These are phyloP conservation scores for Auxenochlorella pyrenoidosa DNA, from an alignment of 139 green algal genomes.

Conservation along the genomic window DNA sequence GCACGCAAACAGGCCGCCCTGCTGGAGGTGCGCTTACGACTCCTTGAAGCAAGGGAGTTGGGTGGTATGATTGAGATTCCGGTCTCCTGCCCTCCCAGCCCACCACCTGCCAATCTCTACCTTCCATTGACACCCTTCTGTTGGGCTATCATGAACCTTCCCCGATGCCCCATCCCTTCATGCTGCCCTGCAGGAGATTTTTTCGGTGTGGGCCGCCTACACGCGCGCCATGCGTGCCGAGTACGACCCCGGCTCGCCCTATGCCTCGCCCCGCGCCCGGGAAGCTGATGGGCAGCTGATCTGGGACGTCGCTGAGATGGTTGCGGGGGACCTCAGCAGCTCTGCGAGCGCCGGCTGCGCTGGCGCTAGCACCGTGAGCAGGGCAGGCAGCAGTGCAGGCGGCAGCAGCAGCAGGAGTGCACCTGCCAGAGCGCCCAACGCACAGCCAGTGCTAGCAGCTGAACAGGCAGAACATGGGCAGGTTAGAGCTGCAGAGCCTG, in stretches of 20 bases:
- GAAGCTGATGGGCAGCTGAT: neutral
- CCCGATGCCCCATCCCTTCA: neutral
- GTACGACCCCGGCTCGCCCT: neutral
- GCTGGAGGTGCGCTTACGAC: neutral
- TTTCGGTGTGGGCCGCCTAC: neutral
- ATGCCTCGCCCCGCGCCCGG: neutral
- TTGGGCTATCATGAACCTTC: neutral
- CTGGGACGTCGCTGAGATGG: neutral
- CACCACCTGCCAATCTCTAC: neutral
- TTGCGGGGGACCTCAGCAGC: neutral
- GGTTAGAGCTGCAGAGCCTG: neutral
- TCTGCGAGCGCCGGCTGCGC: neutral
- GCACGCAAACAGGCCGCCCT: neutral
- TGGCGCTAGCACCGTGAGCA: no score
- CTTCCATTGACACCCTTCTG: no score
- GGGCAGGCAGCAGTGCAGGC: neutral
- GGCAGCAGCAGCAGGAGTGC: neutral
- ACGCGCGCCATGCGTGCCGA: neutral
- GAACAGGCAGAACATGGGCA: neutral
- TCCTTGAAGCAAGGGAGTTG: no score
- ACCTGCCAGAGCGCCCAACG: no score
- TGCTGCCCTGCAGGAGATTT: neutral
- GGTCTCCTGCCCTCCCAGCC: neutral
- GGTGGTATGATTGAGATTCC: neutral
- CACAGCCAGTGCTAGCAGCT: neutral